phyloP scores from a whole-genome alignment of 768 basidiomycete species.

The Suillus discolor region DNA sequence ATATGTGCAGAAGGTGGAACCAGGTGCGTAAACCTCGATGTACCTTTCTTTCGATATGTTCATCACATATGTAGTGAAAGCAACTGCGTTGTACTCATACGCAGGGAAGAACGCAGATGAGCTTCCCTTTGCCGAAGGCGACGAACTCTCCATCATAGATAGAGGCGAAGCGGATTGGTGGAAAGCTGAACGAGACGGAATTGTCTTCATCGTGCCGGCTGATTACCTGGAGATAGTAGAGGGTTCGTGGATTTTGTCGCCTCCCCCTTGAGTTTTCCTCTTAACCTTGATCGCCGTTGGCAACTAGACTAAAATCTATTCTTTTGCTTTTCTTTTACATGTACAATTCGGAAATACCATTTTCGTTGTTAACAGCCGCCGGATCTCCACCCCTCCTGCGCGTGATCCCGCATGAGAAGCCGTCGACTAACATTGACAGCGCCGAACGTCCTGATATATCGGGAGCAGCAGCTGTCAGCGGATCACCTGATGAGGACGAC shows the following conservation, averaged over 20 bases:
- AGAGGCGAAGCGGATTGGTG: constrained; percentile 89
- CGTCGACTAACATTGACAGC: constrained; percentile 2
- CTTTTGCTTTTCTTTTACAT: constrained; percentile 53
- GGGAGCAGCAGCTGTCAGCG: neutral
- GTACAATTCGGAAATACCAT: constrained; percentile 21
- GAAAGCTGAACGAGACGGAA: constrained; percentile 88
- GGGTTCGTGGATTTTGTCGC: constrained; percentile 77
- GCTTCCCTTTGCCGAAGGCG: constrained; percentile 83
- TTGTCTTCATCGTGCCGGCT: constrained; percentile 90
- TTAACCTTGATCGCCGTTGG: constrained; percentile 47
- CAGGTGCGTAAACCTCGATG: constrained; percentile 43
- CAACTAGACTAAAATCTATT: constrained; percentile 82
- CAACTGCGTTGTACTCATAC: constrained; percentile 83
- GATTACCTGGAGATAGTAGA: constrained; percentile 83
- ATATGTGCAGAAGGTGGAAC: constrained; percentile 75
- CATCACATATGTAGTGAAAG: constrained; percentile 49
- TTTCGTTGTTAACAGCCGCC: constrained; percentile 7
- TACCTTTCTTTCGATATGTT: constrained; percentile 7
- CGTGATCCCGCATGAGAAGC: constrained; percentile 3
- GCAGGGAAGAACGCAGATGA: constrained; percentile 73
- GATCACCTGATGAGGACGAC: constrained; percentile 9
- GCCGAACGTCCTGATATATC: neutral
- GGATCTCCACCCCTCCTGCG: neutral
- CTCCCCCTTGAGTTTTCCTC: constrained; percentile 53
- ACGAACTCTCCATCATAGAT: constrained; percentile 79